Evolutionary conservation across 768 basidiomycete species (phyloP).

Genomic region (Porpolomopsis calyptriformis): DNA sequence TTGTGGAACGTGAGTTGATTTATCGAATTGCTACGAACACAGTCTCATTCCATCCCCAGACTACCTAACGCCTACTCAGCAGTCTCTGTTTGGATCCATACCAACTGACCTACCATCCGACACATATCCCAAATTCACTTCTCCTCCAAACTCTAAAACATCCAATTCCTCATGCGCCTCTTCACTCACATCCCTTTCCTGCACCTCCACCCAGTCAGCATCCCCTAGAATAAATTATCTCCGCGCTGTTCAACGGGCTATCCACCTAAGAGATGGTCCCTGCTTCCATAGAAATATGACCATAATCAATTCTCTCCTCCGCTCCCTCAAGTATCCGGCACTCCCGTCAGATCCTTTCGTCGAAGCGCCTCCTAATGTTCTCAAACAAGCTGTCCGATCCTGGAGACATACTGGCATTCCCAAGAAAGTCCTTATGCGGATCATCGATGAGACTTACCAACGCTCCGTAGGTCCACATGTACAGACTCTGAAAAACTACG

Average conservation of each 20-base stretch:
- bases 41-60: constrained; percentile 26
- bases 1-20: constrained; percentile 51
- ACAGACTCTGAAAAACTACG: constrained; percentile 68
- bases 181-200: constrained; percentile 20
- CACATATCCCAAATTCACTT: constrained; percentile 25
- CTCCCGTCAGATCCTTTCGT: constrained; percentile 42
- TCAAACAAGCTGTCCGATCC: constrained; percentile 35
- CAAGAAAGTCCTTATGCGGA: constrained; percentile 55
- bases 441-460: constrained; percentile 89
- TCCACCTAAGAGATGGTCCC: constrained; percentile 60
- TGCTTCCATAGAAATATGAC: constrained; percentile 55
- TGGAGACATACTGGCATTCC: constrained; percentile 52
- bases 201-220: constrained; percentile 16
- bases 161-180: constrained; percentile 24
- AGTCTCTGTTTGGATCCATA: constrained; percentile 54
- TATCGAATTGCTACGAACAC: not conserved
- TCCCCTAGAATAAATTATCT: constrained; percentile 31
- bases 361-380: constrained; percentile 32
- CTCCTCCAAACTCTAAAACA: constrained; percentile 17
- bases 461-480: constrained; percentile 86
- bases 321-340: constrained; percentile 53
- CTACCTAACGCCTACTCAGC: constrained; percentile 60
- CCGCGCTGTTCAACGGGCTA: constrained; percentile 57
- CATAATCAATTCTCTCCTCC: constrained; percentile 51
- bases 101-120: constrained; percentile 40